A percentile compares a stretch with the other conserved stretches of the same genome.
phyloP scores from a whole-genome alignment of 257 asterid species.

The Solanum paucissectum region DNA sequence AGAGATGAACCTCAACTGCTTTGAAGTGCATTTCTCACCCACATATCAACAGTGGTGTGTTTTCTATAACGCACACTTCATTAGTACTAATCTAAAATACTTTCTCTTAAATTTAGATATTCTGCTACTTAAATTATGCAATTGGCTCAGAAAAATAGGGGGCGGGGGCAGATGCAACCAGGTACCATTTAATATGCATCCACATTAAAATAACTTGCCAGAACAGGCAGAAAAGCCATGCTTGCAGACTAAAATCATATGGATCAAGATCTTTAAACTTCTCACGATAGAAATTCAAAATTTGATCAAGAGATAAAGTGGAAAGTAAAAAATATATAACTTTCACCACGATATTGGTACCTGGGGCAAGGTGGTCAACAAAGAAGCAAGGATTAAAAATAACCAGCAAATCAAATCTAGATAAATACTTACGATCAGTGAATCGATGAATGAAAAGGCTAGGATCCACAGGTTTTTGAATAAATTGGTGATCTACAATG shows the following conservation, averaged over 20 bases:
- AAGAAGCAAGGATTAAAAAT: neutral
- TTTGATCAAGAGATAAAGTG: neutral
- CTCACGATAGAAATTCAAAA: too few species aligned
- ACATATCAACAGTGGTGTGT: neutral
- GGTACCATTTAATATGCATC: too few species aligned
- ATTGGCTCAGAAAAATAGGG: too few species aligned
- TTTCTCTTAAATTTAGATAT: neutral
- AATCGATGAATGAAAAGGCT: conserved; percentile 81
- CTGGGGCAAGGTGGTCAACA: neutral
- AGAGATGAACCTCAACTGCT: neutral
- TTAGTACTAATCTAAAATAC: neutral
- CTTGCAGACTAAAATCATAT: too few species aligned
- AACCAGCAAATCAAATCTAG: neutral
- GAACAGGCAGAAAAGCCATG: too few species aligned
- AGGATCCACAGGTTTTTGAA: conserved; percentile 80
- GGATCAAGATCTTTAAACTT: too few species aligned
- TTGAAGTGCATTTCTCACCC: neutral
- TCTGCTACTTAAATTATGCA: neutral
- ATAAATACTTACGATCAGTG: conserved; percentile 43
- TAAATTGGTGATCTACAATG: conserved; percentile 36
- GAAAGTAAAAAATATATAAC: neutral
- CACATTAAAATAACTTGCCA: too few species aligned
- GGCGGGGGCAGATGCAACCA: too few species aligned
- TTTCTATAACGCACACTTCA: neutral
- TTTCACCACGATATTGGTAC: neutral